Evolutionary conservation across 306 rosid species (phyloP).

Genomic region (Acacia melanoxylon): DNA sequence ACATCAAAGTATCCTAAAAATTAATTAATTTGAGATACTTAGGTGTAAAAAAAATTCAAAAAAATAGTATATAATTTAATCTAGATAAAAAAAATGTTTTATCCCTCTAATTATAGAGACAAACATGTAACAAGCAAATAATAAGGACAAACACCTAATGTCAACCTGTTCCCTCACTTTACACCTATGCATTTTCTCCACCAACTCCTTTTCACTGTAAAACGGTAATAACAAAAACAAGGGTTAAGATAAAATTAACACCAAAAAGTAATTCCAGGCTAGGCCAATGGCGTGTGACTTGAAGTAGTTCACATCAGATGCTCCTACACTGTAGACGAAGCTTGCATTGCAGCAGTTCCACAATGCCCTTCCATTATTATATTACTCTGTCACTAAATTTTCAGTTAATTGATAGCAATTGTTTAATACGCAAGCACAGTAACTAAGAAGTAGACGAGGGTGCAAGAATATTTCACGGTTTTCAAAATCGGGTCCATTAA

Average conservation of each 20-base stretch:
- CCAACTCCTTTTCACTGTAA: not conserved
- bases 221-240: not conserved
- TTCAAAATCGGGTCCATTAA: not conserved
- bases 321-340: conserved; percentile 28
- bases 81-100: no score
- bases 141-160: no score
- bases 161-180: no score
- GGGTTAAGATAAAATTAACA: not conserved
- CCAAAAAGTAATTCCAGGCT: conserved; percentile 23
- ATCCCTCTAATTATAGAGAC: no score
- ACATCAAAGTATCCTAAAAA: no score
- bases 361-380: conserved; percentile 16
- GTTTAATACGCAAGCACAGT: conserved; percentile 5
- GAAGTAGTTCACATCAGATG: conserved; percentile 38
- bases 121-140: no score
- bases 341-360: not conserved
- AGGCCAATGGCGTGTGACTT: conserved; percentile 32
- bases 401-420: not conserved
- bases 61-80: no score
- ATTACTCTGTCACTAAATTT: conserved; percentile 8
- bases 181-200: not conserved
- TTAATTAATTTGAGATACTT: no score
- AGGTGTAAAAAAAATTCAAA: no score
- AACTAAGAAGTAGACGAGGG: not conserved
- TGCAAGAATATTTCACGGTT: not conserved